Evolutionary conservation across 768 basidiomycete genomes (phyloP), one percentile per base, ranked within the genome.

Genomic region (Hygrocybe coccinea): DNA sequence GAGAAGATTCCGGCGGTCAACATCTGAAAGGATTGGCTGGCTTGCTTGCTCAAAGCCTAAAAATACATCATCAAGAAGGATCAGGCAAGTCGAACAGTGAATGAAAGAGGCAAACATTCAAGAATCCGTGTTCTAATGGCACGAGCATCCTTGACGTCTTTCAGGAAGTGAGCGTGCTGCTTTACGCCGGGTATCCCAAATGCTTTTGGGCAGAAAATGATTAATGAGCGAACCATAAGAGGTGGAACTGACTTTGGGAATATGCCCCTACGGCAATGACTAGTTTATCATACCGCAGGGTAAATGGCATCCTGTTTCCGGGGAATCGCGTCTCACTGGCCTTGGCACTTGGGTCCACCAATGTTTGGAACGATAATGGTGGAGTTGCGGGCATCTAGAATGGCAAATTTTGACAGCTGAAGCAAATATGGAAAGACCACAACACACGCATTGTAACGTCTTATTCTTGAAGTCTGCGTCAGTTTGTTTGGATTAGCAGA

Each of bases 181-280:
- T 92, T 89, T 41, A 91, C 86, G 1, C 87, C 88, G 1, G 86
- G 86, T 41, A 86, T 76, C 57, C 79, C 71, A 70, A 87, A 88
- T 2, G 86, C 85, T 86, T 59, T 9, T 21, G 33, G 17, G 49
- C 2, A 39, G 38, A 51, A 39, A 10, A 33, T 36, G 36, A 33
- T 61, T 34, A 47, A 52, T 61, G 56, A 33, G 46, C 25, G 15
- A 37, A 36, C 17, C 39, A 17, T 54, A 25, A 35, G 21, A 38
- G 45, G 21, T 21, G 3, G 36, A 2, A 61, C 79, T 50, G 62
- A 89, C 90, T 93, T 66, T 92, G 89, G 2, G 81, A 83, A 70
- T 93, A 93, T 45, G 88, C 87, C 2, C 92, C 92, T 1, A 91
- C 90, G 6, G 89, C 84, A 47, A 95, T 83, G 53, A 94, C 82